Base-by-base conservation (phyloP, 371 early-diverging fungal species). In the Lichtheimia corymbifera region DNA sequence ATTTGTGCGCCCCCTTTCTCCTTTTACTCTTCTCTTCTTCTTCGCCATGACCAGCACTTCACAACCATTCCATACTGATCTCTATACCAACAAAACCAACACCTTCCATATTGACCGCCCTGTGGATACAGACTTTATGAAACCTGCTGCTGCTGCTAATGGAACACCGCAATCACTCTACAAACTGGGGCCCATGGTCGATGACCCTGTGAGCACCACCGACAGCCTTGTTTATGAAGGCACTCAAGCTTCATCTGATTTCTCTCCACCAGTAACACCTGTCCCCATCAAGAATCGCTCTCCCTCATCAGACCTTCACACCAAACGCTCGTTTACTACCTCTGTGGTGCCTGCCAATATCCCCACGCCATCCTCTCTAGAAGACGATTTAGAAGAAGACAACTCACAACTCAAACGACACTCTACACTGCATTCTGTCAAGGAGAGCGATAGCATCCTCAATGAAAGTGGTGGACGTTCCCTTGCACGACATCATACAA, bases 401-500 rank as follows among this genome's bases (percentile, higher is more conserved):
- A n/a, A 28, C 17, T 27, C 13, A n/a, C 50, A 17, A 30, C 51
- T 53, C 13, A 57, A 47, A 20, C 61, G 45, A 18, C 50, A 52
- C 61, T 40, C 57, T 4, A 51, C 56, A 13, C 52, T 41, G 17
- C 57, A 51, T 14, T 49, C 59, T 13, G 56, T 43, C 25, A 35
- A 50, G 27, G 44, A 55, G 12, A 25, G n/a, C 44, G 43, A 30
- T 30, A 40, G n/a, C 5, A 14, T 7, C 17, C 18, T 50, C 27
- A 51, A 30, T 14, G 58, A 61, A 53, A 43, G 47, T 4, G 50
- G 17, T 22, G 42, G 50, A 11, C 63, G 64, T 18, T 30, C 68
- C 0, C 58, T 67, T 13, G 68, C 66, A 13, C 64, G 79, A 24
- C 74, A 79, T 50, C 63, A 79, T 44, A 76, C 79, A 17, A 79